phyloP scores from a whole-genome alignment of 192 early-diverging fungal genomes.

The Phycomyces blakesleeanus region DNA sequence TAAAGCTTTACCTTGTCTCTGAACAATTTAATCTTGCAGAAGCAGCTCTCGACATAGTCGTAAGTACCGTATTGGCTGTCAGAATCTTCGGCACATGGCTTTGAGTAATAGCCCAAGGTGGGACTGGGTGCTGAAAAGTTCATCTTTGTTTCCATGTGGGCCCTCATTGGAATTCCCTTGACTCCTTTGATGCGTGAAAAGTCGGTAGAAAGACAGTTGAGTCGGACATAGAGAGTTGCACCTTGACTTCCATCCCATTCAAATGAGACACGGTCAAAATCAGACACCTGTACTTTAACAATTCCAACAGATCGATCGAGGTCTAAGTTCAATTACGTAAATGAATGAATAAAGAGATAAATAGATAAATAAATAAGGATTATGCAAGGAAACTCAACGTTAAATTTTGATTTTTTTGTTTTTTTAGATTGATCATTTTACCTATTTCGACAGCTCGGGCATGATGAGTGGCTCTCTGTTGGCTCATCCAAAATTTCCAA shows the following conservation, averaged over 20 bases:
- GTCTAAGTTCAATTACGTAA: conserved; percentile 15
- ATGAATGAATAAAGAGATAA: too few relatives aligned
- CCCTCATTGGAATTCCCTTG: conserved; percentile 69
- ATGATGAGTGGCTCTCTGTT: conserved; percentile 54
- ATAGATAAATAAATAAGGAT: too few relatives aligned
- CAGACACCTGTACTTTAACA: conserved; percentile 45
- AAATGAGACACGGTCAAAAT: conserved; percentile 67
- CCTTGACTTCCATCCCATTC: conserved; percentile 65
- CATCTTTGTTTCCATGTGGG: conserved; percentile 38
- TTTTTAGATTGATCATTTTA: conserved; percentile 17
- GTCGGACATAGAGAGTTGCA: conserved; percentile 67
- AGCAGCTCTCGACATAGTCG: conserved; percentile 5
- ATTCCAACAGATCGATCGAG: conserved; percentile 38
- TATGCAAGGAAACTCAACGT: not conserved
- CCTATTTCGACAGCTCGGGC: conserved; percentile 65
- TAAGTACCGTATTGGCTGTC: conserved; percentile 49
- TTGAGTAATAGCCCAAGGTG: not conserved
- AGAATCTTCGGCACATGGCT: conserved; percentile 32
- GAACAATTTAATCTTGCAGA: conserved; percentile 15
- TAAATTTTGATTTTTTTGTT: not conserved
- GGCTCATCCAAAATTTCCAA: conserved; percentile 76
- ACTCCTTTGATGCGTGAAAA: conserved; percentile 78
- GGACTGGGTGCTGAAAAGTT: conserved; percentile 11
- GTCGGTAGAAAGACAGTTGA: conserved; percentile 75
- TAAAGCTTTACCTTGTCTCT: conserved; percentile 7